Percentiles rank a stretch among this genome's conserved stretches.
phyloP scores from a whole-genome alignment of 768 basidiomycete genomes.

The Butyriboletus loyo region DNA sequence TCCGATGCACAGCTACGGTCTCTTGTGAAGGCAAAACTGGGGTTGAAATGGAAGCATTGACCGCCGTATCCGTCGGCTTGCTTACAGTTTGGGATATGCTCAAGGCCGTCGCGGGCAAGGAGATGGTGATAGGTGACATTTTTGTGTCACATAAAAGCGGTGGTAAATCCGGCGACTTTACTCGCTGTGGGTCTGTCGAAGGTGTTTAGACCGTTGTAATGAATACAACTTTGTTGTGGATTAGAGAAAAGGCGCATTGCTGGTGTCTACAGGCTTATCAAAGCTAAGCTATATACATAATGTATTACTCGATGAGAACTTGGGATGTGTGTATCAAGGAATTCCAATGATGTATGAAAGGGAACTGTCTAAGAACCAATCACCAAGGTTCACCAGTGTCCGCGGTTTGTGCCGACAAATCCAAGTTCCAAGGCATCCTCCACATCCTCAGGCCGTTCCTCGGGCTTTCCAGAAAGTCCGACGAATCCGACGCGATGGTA shows the following conservation, averaged over 20 bases:
- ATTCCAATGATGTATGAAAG: background rate
- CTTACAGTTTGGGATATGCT: conserved; percentile 94
- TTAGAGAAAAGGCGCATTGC: background rate
- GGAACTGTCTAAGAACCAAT: background rate
- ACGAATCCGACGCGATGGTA: conserved; percentile 55
- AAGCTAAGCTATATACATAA: background rate
- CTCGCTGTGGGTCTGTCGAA: conserved; percentile 10
- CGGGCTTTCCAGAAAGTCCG: conserved; percentile 37
- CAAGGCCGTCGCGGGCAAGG: conserved; percentile 83
- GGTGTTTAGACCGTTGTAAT: background rate
- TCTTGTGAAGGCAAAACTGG: conserved; percentile 79
- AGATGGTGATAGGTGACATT: conserved; percentile 76
- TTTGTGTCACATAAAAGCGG: conserved; percentile 66
- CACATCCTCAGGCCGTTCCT: conserved; percentile 36
- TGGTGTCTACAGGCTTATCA: background rate
- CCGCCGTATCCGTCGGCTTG: conserved; percentile 73
- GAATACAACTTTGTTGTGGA: background rate
- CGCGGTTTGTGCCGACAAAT: conserved; percentile 43
- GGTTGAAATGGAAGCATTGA: conserved; percentile 92
- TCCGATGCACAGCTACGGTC: conserved; percentile 66
- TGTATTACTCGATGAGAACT: background rate
- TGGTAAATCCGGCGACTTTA: conserved; percentile 73
- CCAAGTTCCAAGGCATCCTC: conserved; percentile 55
- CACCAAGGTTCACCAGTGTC: conserved; percentile 46
- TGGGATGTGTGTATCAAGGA: background rate